Percentiles rank a stretch among this genome's conserved stretches.
These are phyloP conservation scores for Fusarium nygamai DNA, from an alignment of 2,329 filamentous ascomycete genomes.

Conservation along the genomic window DNA sequence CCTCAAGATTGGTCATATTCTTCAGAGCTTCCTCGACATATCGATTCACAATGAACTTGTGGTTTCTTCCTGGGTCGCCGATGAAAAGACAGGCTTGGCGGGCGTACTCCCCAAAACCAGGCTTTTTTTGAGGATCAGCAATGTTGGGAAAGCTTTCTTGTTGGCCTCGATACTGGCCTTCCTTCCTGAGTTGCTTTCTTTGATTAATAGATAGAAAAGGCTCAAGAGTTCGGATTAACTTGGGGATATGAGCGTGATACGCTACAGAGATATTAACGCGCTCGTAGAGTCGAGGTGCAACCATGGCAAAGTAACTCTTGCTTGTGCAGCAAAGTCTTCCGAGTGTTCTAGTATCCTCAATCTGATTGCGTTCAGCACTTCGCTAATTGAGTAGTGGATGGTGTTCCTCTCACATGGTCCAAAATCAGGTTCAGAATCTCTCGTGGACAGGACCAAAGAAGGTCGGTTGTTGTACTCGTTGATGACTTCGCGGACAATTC, in stretches of 20 bases:
- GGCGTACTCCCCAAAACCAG: conserved; percentile 8
- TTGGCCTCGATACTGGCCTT: conserved; percentile 29
- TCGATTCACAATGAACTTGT: conserved; percentile 17
- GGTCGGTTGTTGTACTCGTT: background rate
- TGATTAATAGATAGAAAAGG: conserved; percentile 25
- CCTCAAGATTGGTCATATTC: conserved; percentile 23
- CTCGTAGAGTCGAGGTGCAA: conserved; percentile 23
- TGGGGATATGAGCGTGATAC: conserved; percentile 27
- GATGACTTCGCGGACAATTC: background rate
- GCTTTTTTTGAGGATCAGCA: background rate
- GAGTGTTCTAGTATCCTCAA: background rate
- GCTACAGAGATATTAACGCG: conserved; percentile 6
- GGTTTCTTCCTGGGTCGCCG: conserved; percentile 11
- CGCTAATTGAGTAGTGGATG: fast-evolving
- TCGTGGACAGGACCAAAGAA: conserved; percentile 9
- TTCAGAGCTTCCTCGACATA: conserved; percentile 33
- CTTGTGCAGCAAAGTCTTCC: conserved; percentile 22
- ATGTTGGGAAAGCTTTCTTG: conserved; percentile 16
- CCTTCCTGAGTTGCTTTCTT: conserved; percentile 26
- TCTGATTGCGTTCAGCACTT: background rate
- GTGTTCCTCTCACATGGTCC: background rate
- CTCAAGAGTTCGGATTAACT: conserved; percentile 32
- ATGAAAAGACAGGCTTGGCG: conserved; percentile 15
- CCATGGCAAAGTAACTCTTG: conserved; percentile 26
- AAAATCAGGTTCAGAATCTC: conserved; percentile 32